Conservation (phyloP, 495 filamentous ascomycete species). For the Penicillium parvum region DNA sequence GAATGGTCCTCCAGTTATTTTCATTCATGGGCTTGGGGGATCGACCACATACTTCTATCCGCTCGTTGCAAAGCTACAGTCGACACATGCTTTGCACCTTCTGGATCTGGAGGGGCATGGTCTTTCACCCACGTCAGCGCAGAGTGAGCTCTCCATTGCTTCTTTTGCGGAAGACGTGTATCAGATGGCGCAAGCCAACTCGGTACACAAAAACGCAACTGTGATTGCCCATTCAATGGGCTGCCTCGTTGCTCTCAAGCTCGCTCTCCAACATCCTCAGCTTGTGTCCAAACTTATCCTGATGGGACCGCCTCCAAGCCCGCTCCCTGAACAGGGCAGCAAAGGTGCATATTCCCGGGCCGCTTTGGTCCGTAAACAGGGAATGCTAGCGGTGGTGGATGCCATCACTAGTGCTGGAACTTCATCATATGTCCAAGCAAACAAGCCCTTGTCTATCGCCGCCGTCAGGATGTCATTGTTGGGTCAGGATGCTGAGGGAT, state of each 20-base stretch:
- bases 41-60: constrained; percentile 41
- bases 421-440: constrained; percentile 29
- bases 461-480: constrained; percentile 40
- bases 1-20: constrained; percentile 33
- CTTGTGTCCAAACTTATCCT: constrained; percentile 40
- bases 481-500: constrained; percentile 47
- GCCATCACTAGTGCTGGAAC: constrained; percentile 29
- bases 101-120: constrained; percentile 54
- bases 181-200: constrained; percentile 24
- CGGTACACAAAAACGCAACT: constrained; percentile 14
- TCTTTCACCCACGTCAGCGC: constrained; percentile 40
- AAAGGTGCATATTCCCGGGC: constrained; percentile 31
- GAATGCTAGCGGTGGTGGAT: constrained; percentile 40
- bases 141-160: constrained; percentile 28
- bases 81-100: constrained; percentile 34
- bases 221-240: constrained; percentile 47
- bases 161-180: constrained; percentile 43
- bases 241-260: constrained; percentile 39
- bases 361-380: constrained; percentile 34
- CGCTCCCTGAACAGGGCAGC: constrained; percentile 30
- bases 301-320: constrained; percentile 37
- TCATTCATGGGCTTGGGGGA: constrained; percentile 50
- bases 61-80: constrained; percentile 25
- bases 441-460: constrained; percentile 33
- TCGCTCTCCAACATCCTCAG: constrained; percentile 32